Evolutionary conservation across 179 eudicot species (phyloP), one percentile per base, ranked within the genome.

Genomic region (Corrigiola litoralis): DNA sequence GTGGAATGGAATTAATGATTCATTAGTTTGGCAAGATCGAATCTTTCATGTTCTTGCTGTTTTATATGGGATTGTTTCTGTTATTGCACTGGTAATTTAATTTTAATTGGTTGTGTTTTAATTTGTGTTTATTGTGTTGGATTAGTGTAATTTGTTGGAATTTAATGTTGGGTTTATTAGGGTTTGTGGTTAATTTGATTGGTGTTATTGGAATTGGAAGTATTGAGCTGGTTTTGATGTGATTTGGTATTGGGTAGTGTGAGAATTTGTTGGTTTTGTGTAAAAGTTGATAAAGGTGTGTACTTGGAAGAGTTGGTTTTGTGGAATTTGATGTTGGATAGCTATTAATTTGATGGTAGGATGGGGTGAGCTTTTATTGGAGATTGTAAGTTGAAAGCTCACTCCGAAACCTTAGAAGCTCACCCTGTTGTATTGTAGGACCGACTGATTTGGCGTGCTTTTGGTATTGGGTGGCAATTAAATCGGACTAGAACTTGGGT

Each of bases 11-110:
- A 34, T 92, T 16, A 84, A 90, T 61, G 49, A 82, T n/a, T 90
- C 98, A 6, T 54, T 61, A 24, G 27, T 75, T 47, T 92, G 97
- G 97, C 98, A 92, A 71, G 91, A 90, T 76, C 90, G 90, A 42
- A 84, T 90, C 38, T 92, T 90, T 69, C 89, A 87, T 71, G 57
- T 79, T 41, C 85, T 92, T 13, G 86, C 95, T 14, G 79, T 76
- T 21, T 84, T 90, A 6, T 92, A 85, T 42, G 98, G 97, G 9
- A 53, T 90, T 72, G 95, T 92, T 42, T 77, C 98, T 31, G 69
- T 60, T 20, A 76, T 87, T 68, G 98, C 98, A 42, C 77, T 90
- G 74, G 98, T 85, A 79, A 60, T 4, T 23, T 10, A 3, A 1
- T 8, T 24, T 48, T 34, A 12, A 31, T 47, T 28, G 4, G 12